Percentiles rank a stretch among this genome's conserved stretches.
These are phyloP conservation scores for Fibroporia radiculosa DNA, from an alignment of 768 basidiomycete species.

Conservation along the genomic window DNA sequence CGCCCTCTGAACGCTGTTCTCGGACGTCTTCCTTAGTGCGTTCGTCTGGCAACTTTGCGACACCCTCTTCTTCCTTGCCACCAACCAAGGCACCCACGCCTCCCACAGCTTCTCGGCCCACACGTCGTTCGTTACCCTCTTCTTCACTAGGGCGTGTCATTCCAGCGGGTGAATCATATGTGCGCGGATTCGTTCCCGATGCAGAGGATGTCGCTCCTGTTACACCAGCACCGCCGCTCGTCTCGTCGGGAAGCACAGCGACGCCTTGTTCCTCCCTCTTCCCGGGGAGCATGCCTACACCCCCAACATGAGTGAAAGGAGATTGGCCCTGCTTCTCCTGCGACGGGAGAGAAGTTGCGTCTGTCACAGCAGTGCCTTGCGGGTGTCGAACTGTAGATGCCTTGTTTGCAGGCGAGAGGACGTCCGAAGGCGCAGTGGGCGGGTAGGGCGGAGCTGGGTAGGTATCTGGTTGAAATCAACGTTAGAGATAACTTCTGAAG, in stretches of 20 bases:
- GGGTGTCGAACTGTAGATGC: not conserved
- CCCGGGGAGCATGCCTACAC: slow-evolving; percentile 19
- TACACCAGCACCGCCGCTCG: not conserved
- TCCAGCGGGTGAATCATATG: not conserved
- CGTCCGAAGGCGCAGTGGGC: not conserved
- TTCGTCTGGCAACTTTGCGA: slow-evolving; percentile 43
- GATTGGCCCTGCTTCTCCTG: slow-evolving; percentile 10
- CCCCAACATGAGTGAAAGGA: slow-evolving; percentile 12
- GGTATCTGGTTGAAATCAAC: not conserved
- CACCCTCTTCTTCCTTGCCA: slow-evolving; percentile 33
- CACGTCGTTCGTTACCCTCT: not conserved
- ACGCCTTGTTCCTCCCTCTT: slow-evolving; percentile 13
- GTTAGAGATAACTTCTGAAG: not conserved
- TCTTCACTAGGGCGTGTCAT: not conserved
- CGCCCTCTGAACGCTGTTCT: no score
- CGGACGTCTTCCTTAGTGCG: no score
- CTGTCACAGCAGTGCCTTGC: slow-evolving; percentile 9
- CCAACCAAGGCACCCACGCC: slow-evolving; percentile 45
- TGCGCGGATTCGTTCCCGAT: slow-evolving; percentile 1
- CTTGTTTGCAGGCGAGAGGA: not conserved
- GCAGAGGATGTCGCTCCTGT: slow-evolving; percentile 1
- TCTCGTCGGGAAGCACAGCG: slow-evolving; percentile 17
- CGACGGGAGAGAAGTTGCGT: slow-evolving; percentile 11
- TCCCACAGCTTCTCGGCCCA: slow-evolving; percentile 14
- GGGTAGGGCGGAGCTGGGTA: slow-evolving; percentile 1